phyloP scores from a whole-genome alignment of 1,284 basidiomycete genomes.

The Testicularia cyperi region DNA sequence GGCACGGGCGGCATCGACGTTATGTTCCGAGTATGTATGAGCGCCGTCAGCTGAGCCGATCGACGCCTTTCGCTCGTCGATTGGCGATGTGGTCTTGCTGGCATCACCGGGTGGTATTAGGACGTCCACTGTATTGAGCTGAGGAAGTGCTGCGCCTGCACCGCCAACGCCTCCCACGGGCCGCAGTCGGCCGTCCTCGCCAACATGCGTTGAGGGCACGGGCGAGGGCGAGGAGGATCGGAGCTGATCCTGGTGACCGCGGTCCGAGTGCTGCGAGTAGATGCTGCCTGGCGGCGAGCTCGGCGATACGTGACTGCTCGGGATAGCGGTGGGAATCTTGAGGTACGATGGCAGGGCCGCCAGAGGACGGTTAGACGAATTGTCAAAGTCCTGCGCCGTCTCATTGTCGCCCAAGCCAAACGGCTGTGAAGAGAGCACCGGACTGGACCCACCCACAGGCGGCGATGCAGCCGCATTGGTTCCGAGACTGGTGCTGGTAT shows the following conservation, averaged over 20 bases:
- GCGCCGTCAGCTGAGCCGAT: conserved; percentile 2
- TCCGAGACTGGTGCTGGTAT: conserved; percentile 25
- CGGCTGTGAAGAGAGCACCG: conserved; percentile 28
- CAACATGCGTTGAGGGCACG: conserved; percentile 10
- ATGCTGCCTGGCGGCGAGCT: conserved; percentile 15
- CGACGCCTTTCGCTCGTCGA: conserved; percentile 9
- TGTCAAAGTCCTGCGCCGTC: conserved; percentile 4
- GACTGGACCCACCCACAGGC: conserved; percentile 23
- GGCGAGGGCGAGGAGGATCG: conserved; percentile 36
- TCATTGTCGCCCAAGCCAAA: conserved; percentile 7
- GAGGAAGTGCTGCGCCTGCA: conserved; percentile 37
- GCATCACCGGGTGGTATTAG: conserved; percentile 42
- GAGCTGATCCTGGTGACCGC: conserved; percentile 4
- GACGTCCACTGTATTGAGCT: conserved; percentile 45
- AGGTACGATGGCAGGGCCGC: conserved; percentile 56
- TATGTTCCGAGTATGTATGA: background rate
- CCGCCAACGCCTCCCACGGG: conserved; percentile 17
- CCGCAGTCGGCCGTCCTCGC: conserved; percentile 11
- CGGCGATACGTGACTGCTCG: conserved; percentile 44
- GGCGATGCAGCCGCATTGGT: conserved; percentile 29
- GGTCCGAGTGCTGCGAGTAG: conserved; percentile 30
- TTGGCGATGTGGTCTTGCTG: conserved; percentile 46
- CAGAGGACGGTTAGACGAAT: conserved; percentile 6
- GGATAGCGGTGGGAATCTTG: conserved; percentile 57
- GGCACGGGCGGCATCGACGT: conserved; percentile 23